phyloP scores from a whole-genome alignment of 202 grass and related monocot genomes.

The Setaria viridis region DNA sequence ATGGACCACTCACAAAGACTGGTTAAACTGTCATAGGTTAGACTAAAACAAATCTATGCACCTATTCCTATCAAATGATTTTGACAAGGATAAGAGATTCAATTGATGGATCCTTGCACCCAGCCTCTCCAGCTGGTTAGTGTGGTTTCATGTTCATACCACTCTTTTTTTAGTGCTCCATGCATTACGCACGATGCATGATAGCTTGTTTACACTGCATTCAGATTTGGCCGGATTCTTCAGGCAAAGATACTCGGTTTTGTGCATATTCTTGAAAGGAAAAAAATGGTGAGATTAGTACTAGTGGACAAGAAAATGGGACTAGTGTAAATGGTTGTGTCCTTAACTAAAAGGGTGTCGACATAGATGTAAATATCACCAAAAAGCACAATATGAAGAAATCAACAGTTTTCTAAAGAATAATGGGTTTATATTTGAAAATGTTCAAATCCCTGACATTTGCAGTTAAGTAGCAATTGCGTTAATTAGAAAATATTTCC shows the following conservation, averaged over 20 bases:
- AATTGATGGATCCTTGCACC: constrained; percentile 17
- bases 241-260: not conserved
- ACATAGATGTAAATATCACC: not conserved
- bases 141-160: not conserved
- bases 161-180: constrained; percentile 3
- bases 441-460: not conserved
- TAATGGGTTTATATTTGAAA: not conserved
- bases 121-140: not conserved
- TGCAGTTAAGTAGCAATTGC: not conserved
- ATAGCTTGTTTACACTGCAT: not conserved
- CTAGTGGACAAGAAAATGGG: not conserved
- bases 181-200: constrained; percentile 16
- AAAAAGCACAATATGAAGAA: not conserved
- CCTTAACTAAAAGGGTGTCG: not conserved
- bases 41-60: too few relatives aligned
- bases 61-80: constrained; percentile 8
- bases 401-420: not conserved
- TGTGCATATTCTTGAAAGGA: not conserved
- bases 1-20: constrained; percentile 21
- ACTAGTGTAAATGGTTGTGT: not conserved
- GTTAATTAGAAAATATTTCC: not conserved
- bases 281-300: not conserved
- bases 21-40: not conserved
- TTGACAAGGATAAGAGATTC: constrained; percentile 32
- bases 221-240: constrained; percentile 10